Evolutionary conservation across 1,139 yeast species (phyloP), one percentile per base, ranked within the genome.

Genomic region (Geotrichum siamense): DNA sequence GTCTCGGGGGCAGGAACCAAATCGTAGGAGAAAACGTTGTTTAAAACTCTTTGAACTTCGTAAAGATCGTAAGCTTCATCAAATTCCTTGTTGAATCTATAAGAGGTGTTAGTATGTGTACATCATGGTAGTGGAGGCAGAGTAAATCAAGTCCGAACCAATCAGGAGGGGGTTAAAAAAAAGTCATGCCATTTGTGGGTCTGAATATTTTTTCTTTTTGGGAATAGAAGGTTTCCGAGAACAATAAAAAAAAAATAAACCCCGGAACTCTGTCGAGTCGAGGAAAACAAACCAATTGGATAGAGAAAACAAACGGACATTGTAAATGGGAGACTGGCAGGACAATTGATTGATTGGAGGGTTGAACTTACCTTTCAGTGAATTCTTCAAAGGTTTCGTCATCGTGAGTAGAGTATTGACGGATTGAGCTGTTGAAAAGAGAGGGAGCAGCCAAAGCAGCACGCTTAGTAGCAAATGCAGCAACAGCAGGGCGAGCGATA

Each of bases 1-100:
- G 91, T 97, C 50, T 83, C 79, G 55, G 98, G 98, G 30, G 98
- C 93, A 55, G 98, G 98, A 48, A 91, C 98, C 69, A 93, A 79
- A 72, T 91, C 98, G 74, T 91, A 91, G 17, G 97, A 84, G 74
- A 91, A 91, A 69, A 94, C 87, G 75, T 91, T 93, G 79, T 93
- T 91, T 65, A 93, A 78, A 54, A 82, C 84, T 68, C 91, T 72
- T 69, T 86, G 96, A 51, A 91, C 97, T 74, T 91, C 99, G 61
- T 91, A 91, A 59, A 91, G 76, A 69, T 91, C 99, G 71, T 91
- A 91, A 45, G 98, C 98, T 65, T 85, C 93, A 59, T 91, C 96
- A 62, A 91, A 91, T 67, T 91, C 97, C 72, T 86, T 84, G 73
- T 86, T 96, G 72, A 83, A 91, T 75, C 83, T 77, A 43, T 16